These are phyloP conservation scores for Tuber umbilicatum DNA, from an alignment of 495 filamentous ascomycete genomes.

Conservation along the genomic window DNA sequence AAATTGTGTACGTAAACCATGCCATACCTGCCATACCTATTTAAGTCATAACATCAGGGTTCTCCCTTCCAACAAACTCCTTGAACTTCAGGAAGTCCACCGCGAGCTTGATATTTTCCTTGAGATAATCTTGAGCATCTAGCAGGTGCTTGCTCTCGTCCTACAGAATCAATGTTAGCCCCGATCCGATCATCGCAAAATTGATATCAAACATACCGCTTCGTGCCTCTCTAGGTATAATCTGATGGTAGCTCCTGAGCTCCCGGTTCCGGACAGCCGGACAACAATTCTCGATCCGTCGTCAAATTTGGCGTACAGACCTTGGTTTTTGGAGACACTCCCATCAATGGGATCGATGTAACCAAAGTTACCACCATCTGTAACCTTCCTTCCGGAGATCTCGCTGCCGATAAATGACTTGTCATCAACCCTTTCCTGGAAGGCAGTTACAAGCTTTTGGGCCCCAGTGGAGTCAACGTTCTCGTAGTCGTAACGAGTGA, in stretches of 20 bases:
- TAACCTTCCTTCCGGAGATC: slow-evolving; percentile 59
- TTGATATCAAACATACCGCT: slow-evolving; percentile 30
- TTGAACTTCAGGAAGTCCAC: slow-evolving; percentile 79
- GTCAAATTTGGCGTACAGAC: slow-evolving; percentile 88
- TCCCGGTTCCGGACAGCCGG: slow-evolving; percentile 86
- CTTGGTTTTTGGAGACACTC: slow-evolving; percentile 90
- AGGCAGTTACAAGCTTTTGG: slow-evolving; percentile 72
- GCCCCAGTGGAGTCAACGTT: slow-evolving; percentile 84
- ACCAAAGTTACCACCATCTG: slow-evolving; percentile 88
- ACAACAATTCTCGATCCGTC: slow-evolving; percentile 92
- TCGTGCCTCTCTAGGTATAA: slow-evolving; percentile 93
- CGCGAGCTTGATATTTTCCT: slow-evolving; percentile 77
- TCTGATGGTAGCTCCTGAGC: slow-evolving; percentile 89
- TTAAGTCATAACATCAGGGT: slow-evolving; percentile 93
- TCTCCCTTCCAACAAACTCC: slow-evolving; percentile 78
- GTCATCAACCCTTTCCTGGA: slow-evolving; percentile 63
- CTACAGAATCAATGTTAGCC: slow-evolving; percentile 41
- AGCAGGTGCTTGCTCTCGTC: slow-evolving; percentile 66
- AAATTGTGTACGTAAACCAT: background rate
- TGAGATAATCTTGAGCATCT: slow-evolving; percentile 89
- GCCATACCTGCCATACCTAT: background rate
- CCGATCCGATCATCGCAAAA: background rate
- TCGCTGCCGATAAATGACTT: slow-evolving; percentile 70
- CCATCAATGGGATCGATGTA: slow-evolving; percentile 91
- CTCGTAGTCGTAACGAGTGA: slow-evolving; percentile 98